phyloP scores from a whole-genome alignment of 2,329 filamentous ascomycete species.

The Graphilbum ipis-grandicollis region DNA sequence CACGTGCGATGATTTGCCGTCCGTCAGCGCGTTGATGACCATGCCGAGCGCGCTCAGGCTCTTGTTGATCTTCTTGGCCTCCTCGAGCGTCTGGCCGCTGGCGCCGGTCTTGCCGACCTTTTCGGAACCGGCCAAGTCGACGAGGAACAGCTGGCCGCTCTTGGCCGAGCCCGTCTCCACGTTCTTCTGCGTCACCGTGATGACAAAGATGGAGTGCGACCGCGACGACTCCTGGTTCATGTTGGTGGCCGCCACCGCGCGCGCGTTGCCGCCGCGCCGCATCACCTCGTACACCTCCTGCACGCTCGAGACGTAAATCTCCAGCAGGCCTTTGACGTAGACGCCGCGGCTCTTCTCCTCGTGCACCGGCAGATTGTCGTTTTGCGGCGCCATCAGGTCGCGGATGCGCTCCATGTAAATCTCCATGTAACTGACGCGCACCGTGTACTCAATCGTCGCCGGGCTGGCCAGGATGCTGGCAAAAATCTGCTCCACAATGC shows the following conservation, averaged over 20 bases:
- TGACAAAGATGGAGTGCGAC: constrained; percentile 95
- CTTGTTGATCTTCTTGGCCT: constrained; percentile 99
- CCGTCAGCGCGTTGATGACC: constrained; percentile 96
- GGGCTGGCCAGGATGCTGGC: constrained; percentile 84
- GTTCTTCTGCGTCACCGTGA: constrained; percentile 95
- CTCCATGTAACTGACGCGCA: constrained; percentile 97
- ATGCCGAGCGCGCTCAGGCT: constrained; percentile 94
- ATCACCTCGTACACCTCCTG: constrained; percentile 95
- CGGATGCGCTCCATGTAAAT: constrained; percentile 99
- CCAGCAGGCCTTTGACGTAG: constrained; percentile 86
- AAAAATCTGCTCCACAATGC: constrained; percentile 96
- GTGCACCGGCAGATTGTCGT: constrained; percentile 94
- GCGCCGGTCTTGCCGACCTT: constrained; percentile 98
- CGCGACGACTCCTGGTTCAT: constrained; percentile 99
- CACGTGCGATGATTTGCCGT: constrained; percentile 90
- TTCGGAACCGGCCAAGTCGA: constrained; percentile 95
- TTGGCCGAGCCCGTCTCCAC: constrained; percentile 91
- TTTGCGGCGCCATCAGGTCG: constrained; percentile 79
- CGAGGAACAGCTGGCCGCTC: constrained; percentile 90
- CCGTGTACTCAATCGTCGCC: constrained; percentile 93
- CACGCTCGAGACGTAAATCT: constrained; percentile 90
- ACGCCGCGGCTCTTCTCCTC: constrained; percentile 94
- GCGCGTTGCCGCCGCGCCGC: constrained; percentile 73
- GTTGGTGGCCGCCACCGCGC: constrained; percentile 91
- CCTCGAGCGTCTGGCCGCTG: constrained; percentile 89